Evolutionary conservation across 495 filamentous ascomycete species (phyloP).

Genomic region (Penicillium herquei): DNA sequence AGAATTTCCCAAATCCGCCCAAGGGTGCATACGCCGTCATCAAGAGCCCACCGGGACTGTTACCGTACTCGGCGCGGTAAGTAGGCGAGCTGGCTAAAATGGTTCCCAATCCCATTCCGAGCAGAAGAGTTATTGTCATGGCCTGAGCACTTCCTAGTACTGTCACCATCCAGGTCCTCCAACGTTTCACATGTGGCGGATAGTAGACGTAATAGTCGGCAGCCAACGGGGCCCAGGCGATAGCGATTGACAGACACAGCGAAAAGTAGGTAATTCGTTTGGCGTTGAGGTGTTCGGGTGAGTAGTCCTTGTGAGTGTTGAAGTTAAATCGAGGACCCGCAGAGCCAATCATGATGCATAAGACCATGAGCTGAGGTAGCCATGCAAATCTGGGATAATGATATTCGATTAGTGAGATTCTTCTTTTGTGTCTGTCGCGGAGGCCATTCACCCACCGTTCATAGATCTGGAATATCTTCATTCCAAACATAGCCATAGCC

Average conservation of each 20-base stretch:
- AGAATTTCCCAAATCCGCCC: conserved; percentile 68
- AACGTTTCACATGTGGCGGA: conserved; percentile 46
- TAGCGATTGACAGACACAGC: conserved; percentile 52
- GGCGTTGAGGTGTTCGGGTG: conserved; percentile 44
- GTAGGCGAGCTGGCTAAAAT: conserved; percentile 50
- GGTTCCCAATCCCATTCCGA: conserved; percentile 71
- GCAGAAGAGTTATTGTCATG: conserved; percentile 57
- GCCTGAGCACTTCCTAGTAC: conserved; percentile 47
- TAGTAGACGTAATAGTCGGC: conserved; percentile 61
- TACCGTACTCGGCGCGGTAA: conserved; percentile 55
- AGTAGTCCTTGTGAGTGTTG: conserved; percentile 35
- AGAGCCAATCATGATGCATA: conserved; percentile 65
- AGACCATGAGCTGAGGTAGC: conserved; percentile 64
- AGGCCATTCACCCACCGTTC: conserved; percentile 39
- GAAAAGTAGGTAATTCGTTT: conserved; percentile 66
- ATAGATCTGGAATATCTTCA: conserved; percentile 69
- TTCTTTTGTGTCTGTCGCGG: not conserved
- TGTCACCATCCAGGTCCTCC: conserved; percentile 47
- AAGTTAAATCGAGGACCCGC: conserved; percentile 67
- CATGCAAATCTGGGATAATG: conserved; percentile 56
- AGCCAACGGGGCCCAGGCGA: conserved; percentile 52
- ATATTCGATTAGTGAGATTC: not conserved
- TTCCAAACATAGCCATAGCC: conserved; percentile 70
- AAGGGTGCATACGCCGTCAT: conserved; percentile 62
- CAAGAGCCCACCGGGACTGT: conserved; percentile 63